Percentiles rank a stretch among this genome's conserved stretches.
Conservation (phyloP, 2,329 filamentous ascomycete genomes). For the Cercospora sp. region DNA sequence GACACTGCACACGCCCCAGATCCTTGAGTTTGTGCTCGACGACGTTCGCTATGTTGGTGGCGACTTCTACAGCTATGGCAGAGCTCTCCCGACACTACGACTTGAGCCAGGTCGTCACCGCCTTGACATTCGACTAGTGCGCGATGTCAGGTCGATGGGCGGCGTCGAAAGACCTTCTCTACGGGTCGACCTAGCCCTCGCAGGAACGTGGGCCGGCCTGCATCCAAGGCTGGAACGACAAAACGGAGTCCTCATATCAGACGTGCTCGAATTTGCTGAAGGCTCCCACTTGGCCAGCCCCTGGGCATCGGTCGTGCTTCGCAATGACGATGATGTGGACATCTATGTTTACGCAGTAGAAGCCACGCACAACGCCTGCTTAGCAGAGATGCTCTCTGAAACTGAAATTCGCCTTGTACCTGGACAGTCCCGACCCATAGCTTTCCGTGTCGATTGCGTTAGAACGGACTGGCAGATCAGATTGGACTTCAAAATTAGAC, state of each 20-base stretch:
- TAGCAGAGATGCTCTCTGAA: conserved; percentile 19
- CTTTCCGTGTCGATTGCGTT: conserved; percentile 41
- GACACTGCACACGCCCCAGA: conserved; percentile 49
- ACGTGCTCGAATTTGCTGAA: conserved; percentile 45
- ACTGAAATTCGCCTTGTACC: conserved; percentile 32
- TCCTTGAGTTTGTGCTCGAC: conserved; percentile 58
- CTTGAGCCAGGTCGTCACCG: conserved; percentile 53
- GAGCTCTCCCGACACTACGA: conserved; percentile 53
- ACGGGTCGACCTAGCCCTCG: conserved; percentile 44
- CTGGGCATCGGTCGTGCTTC: conserved; percentile 52
- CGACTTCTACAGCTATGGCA: conserved; percentile 56
- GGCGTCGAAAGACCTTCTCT: conserved; percentile 52
- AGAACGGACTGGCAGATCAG: conserved; percentile 15
- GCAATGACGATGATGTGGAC: conserved; percentile 44
- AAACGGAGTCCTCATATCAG: conserved; percentile 48
- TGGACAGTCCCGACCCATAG: conserved; percentile 47
- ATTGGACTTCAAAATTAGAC: conserved; percentile 25
- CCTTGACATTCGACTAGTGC: conserved; percentile 55
- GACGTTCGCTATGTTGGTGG: conserved; percentile 57
- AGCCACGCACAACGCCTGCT: conserved; percentile 24
- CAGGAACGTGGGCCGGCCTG: conserved; percentile 35
- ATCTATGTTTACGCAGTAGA: conserved; percentile 26
- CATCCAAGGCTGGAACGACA: conserved; percentile 26
- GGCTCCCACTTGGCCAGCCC: conserved; percentile 50
- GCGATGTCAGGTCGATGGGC: conserved; percentile 60